Conservation (phyloP, 148 eudicot genomes). For the Diospyros kaki region DNA sequence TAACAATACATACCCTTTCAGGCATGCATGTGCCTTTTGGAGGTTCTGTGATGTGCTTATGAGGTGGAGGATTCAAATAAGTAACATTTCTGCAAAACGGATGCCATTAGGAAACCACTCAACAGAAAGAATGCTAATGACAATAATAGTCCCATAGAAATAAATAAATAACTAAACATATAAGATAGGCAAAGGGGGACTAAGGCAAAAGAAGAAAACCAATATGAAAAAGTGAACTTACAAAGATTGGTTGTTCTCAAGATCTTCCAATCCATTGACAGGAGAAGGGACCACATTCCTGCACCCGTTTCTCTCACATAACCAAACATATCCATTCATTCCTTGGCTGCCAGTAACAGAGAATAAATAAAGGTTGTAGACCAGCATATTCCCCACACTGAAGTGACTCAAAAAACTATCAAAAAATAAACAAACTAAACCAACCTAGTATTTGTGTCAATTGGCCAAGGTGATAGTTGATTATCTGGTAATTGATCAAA, state of each 20-base stretch:
- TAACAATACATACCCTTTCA: conserved; percentile 48
- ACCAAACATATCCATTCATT: conserved; percentile 90
- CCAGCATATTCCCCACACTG: not conserved
- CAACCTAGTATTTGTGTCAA: conserved; percentile 66
- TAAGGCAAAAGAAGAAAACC: conserved; percentile 1
- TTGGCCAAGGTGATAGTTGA: conserved; percentile 48
- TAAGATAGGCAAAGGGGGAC: conserved; percentile 13
- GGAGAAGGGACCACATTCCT: conserved; percentile 53
- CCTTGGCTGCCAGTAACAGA: conserved; percentile 51
- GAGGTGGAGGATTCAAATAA: conserved; percentile 65
- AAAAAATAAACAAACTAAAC: not conserved
- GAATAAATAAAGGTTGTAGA: not conserved
- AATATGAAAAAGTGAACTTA: conserved; percentile 34
- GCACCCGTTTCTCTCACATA: conserved; percentile 74
- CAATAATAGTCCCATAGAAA: not conserved
- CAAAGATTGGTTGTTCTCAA: conserved; percentile 60
- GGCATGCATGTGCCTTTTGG: conserved; percentile 73
- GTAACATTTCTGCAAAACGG: conserved; percentile 67
- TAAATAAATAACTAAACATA: not conserved
- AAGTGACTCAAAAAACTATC: not conserved
- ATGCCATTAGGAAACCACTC: not conserved
- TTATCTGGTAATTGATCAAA: conserved; percentile 38
- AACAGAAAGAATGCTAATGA: no score
- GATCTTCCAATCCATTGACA: conserved; percentile 56
- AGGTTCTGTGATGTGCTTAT: conserved; percentile 67